Evolutionary conservation across 2,329 filamentous ascomycete species (phyloP).

Genomic region (Phialophora verrucosa): DNA sequence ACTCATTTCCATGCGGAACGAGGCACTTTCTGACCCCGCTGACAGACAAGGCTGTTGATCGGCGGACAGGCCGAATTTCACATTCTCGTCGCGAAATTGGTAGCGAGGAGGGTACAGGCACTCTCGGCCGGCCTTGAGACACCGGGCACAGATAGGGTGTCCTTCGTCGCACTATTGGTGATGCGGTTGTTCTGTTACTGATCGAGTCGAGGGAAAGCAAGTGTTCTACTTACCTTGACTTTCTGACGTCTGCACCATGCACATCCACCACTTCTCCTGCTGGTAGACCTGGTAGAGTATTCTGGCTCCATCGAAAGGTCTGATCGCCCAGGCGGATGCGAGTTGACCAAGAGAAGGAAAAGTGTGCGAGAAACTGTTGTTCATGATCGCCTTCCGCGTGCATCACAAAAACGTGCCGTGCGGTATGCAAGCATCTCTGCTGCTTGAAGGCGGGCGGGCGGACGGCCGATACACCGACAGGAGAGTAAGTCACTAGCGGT

Average conservation of each 20-base stretch:
- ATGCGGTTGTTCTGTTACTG: constrained; percentile 4
- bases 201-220: background rate
- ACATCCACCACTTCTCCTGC: constrained; percentile 5
- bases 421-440: background rate
- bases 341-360: background rate
- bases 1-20: background rate
- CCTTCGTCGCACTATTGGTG: constrained; percentile 3
- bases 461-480: background rate
- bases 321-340: background rate
- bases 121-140: constrained; percentile 6
- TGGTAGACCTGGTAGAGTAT: background rate
- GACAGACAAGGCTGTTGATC: background rate
- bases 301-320: background rate
- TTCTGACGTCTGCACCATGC: constrained; percentile 12
- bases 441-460: background rate
- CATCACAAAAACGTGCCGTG: background rate
- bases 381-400: background rate
- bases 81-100: constrained; percentile 10
- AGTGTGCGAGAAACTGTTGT: background rate
- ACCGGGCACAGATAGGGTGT: constrained; percentile 5
- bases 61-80: background rate
- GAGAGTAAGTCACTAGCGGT: background rate
- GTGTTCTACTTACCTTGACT: constrained; percentile 1
- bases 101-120: constrained; percentile 2
- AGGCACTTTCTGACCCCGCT: background rate